Conservation (phyloP, 2,329 filamentous ascomycete species). For the Coniochaeta sp. region DNA sequence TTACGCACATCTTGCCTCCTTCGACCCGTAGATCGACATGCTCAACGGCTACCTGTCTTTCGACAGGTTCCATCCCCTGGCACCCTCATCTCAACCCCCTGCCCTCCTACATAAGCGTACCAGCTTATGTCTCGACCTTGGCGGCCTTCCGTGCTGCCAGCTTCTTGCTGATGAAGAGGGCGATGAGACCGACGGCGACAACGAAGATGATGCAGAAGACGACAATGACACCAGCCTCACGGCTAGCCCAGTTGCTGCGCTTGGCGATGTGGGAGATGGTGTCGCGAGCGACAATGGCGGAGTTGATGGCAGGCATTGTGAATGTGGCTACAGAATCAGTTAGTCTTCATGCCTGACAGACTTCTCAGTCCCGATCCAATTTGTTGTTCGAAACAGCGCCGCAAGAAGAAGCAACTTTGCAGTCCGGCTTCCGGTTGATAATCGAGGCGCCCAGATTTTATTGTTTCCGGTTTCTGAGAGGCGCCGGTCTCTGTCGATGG, state of each 20-base stretch:
- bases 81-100: background rate
- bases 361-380: no score
- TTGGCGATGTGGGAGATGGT: constrained; percentile 36
- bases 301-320: constrained; percentile 28
- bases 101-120: background rate
- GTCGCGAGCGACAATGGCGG: constrained; percentile 23
- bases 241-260: constrained; percentile 51
- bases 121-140: constrained; percentile 15
- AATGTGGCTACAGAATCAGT: background rate
- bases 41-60: background rate
- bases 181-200: constrained; percentile 41
- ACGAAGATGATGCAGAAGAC: constrained; percentile 56
- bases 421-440: background rate
- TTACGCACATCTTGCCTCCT: background rate
- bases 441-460: background rate
- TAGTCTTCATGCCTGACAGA: background rate
- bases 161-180: constrained; percentile 36
- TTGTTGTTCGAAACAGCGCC: no score
- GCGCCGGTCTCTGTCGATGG: background rate
- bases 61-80: background rate
- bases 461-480: background rate
- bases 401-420: constrained; percentile 3
- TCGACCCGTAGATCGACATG: background rate
- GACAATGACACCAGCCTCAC: constrained; percentile 53
- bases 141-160: constrained; percentile 20